These are phyloP conservation scores for Vanrija humicola DNA, from an alignment of 1,284 basidiomycete genomes.

Conservation along the genomic window DNA sequence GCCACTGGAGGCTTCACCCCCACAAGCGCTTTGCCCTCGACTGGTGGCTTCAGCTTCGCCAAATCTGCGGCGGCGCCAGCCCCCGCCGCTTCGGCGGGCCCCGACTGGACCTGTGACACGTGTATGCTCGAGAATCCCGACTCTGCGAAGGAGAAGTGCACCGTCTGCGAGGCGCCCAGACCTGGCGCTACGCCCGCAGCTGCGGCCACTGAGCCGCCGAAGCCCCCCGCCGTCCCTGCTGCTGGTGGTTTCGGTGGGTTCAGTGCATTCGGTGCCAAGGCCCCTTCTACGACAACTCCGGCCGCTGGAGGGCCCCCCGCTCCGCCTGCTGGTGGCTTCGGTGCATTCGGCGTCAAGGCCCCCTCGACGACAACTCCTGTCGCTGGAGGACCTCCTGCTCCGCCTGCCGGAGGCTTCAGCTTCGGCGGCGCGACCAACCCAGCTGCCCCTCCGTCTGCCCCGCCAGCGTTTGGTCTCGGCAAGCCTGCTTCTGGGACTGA, in stretches of 20 bases:
- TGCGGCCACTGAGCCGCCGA: neutral
- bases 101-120: slow-evolving; percentile 53
- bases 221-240: neutral
- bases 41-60: slow-evolving; percentile 8
- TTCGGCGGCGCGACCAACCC: slow-evolving; percentile 1
- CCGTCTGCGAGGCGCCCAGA: slow-evolving; percentile 54
- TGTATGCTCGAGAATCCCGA: slow-evolving; percentile 55
- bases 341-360: slow-evolving; percentile 4
- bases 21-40: neutral
- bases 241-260: slow-evolving; percentile 9
- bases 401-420: slow-evolving; percentile 4
- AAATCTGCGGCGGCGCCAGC: neutral
- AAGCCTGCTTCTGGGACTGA: too few relatives aligned
- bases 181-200: slow-evolving; percentile 11
- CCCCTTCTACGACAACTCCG: neutral
- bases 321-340: neutral
- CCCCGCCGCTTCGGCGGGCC: slow-evolving; percentile 5
- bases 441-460: neutral
- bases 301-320: too few relatives aligned
- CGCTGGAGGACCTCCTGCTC: slow-evolving; percentile 1
- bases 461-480: too few relatives aligned
- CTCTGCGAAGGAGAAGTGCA: slow-evolving; percentile 53
- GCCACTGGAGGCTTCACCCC: too few relatives aligned
- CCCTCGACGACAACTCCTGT: neutral
- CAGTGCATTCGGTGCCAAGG: neutral